Evolutionary conservation across 2,329 filamentous ascomycete genomes (phyloP), one percentile per base, ranked within the genome.

Genomic region (Pseudogymnoascus sp.): DNA sequence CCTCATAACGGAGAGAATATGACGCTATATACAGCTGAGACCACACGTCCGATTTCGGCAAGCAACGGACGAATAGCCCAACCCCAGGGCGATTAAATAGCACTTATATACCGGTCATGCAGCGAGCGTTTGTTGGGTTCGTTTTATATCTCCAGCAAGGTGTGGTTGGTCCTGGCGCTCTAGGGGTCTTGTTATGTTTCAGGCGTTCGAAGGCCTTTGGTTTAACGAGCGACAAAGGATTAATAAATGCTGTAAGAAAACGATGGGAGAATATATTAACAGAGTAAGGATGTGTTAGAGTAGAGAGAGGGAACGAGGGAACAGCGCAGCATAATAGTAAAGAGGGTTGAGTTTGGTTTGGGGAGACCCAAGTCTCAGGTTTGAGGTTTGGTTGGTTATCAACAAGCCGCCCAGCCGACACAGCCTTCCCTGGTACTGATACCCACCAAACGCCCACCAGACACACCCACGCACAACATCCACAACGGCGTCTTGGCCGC

Each of bases 351-450:
- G 16, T 56, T 35, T 56, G n/a, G 50, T 7, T 56, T 56, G 50
- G 50, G 50, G 25, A 56, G 50, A 21, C 50, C 50, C n/a, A 35
- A 56, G 50, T 56, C 50, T 56, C 50, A 56, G 50, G 50, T 56
- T 33, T 56, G 50, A 56, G 28, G 50, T 56, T 56, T 56, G 50
- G 50, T 56, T 56, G 50, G 50, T 56, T 56, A 33, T 33, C 50
- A 56, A 33, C 28, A 33, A 12, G 14, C n/a, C 50, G 50, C 50
- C 50, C 28, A 56, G 50, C 50, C 50, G 16, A 21, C 50, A 56
- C 50, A 56, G 50, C 50, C 50, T 56, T 50, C 28, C 28, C 47
- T 14, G n/a, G 50, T 56, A 56, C 28, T 47, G 21, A 21, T 47
- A 53, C 25, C 47, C 47, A 53, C 47, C 47, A n/a, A n/a, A 18